phyloP scores from a whole-genome alignment of 257 asterid genomes.

The Solanum ossicruentum region DNA sequence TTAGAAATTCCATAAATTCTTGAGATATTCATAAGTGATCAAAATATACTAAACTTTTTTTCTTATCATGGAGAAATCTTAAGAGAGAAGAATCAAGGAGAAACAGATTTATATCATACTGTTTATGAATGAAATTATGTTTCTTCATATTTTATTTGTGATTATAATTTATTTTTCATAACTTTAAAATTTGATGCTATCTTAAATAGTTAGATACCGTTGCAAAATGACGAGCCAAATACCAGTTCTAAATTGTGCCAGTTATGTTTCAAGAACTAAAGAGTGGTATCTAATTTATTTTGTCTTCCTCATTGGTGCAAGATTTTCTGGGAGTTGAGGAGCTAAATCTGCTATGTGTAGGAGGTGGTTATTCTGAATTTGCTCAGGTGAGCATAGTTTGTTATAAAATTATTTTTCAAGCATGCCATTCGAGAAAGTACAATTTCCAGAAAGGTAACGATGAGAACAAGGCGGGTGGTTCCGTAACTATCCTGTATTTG shows the following conservation, averaged over 20 bases:
- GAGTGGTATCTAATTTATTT: not conserved
- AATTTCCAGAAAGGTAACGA: not conserved
- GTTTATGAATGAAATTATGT: too few relatives aligned
- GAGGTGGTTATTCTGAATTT: not conserved
- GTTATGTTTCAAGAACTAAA: not conserved
- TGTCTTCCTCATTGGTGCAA: not conserved
- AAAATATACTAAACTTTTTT: too few relatives aligned
- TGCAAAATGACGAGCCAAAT: not conserved
- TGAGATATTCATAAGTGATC: too few relatives aligned
- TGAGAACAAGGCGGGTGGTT: not conserved
- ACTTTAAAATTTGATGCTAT: not conserved
- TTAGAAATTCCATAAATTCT: too few relatives aligned
- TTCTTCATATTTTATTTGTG: too few relatives aligned
- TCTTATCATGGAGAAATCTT: too few relatives aligned
- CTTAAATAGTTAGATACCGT: not conserved
- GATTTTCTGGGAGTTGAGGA: not conserved
- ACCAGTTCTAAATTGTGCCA: not conserved
- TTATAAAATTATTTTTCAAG: not conserved
- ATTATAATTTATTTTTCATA: too few relatives aligned
- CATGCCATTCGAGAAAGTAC: not conserved
- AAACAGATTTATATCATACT: too few relatives aligned
- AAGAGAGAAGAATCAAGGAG: too few relatives aligned
- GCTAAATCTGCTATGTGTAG: not conserved
- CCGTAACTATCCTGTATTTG: not conserved
- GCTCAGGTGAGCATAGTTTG: not conserved